Evolutionary conservation across 495 filamentous ascomycete species (phyloP).

Genomic region (Penicillium maclennaniae): DNA sequence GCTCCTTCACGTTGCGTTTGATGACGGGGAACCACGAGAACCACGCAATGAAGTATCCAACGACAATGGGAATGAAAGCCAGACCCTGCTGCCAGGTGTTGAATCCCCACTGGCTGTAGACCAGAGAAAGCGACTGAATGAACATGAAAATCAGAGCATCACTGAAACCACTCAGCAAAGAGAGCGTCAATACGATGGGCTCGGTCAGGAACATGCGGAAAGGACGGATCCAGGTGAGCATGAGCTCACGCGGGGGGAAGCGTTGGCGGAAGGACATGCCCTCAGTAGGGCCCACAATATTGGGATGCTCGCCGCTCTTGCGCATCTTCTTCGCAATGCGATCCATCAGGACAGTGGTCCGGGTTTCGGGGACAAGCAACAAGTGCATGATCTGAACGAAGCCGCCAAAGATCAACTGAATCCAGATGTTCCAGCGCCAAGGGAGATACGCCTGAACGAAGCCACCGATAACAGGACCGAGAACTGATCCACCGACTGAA

Average conservation of each 20-base stretch:
- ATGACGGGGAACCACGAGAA: slow-evolving; percentile 52
- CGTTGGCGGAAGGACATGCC: slow-evolving; percentile 54
- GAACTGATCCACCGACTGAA: slow-evolving; percentile 58
- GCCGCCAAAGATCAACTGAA: slow-evolving; percentile 57
- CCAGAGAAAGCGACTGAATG: slow-evolving; percentile 56
- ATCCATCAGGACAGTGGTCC: slow-evolving; percentile 59
- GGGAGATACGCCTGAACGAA: slow-evolving; percentile 50
- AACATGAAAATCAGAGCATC: slow-evolving; percentile 66
- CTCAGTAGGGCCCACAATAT: slow-evolving; percentile 64
- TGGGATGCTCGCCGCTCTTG: slow-evolving; percentile 47
- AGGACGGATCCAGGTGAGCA: slow-evolving; percentile 54
- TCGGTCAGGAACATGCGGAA: slow-evolving; percentile 61
- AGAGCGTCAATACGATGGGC: slow-evolving; percentile 57
- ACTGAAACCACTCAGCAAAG: slow-evolving; percentile 58
- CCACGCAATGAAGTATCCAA: slow-evolving; percentile 61
- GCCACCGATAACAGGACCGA: slow-evolving; percentile 60
- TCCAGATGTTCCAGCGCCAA: slow-evolving; percentile 57
- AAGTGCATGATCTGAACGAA: slow-evolving; percentile 52
- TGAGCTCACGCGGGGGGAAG: slow-evolving; percentile 53
- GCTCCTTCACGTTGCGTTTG: slow-evolving; percentile 45
- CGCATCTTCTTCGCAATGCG: slow-evolving; percentile 53
- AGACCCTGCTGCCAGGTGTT: slow-evolving; percentile 47
- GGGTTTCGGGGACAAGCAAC: slow-evolving; percentile 54
- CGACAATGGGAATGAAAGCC: slow-evolving; percentile 53
- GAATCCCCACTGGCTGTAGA: slow-evolving; percentile 60